A percentile compares a stretch with the other conserved stretches of the same genome.
Conservation (phyloP, 2,329 filamentous ascomycete species). For the Cordyceps tenuipes region DNA sequence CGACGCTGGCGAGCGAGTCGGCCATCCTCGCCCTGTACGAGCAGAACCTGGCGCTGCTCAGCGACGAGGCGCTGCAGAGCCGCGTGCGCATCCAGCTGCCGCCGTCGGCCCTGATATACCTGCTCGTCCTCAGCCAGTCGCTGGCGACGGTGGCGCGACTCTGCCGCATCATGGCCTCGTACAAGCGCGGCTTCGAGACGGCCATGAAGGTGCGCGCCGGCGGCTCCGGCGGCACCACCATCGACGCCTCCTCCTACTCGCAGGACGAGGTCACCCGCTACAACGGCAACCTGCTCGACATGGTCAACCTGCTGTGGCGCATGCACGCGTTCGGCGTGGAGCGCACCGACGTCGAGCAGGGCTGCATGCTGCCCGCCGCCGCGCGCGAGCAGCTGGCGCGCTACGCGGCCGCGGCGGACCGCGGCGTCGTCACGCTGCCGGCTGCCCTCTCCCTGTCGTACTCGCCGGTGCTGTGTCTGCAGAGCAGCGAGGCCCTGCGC, state of each 20-base stretch:
- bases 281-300: conserved; percentile 80
- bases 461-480: conserved; percentile 47
- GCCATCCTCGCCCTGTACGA: conserved; percentile 64
- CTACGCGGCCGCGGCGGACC: conserved; percentile 43
- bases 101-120: conserved; percentile 59
- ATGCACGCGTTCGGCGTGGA: conserved; percentile 58
- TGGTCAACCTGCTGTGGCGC: conserved; percentile 78
- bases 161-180: conserved; percentile 59
- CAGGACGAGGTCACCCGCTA: conserved; percentile 58
- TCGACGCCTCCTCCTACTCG: conserved; percentile 39
- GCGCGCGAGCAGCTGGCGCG: conserved; percentile 37
- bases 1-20: conserved; percentile 37
- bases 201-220: conserved; percentile 39
- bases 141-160: conserved; percentile 58
- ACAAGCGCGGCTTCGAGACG: conserved; percentile 66
- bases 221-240: conserved; percentile 19
- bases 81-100: conserved; percentile 61
- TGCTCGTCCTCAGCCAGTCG: conserved; percentile 58
- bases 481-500: conserved; percentile 47
- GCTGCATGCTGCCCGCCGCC: conserved; percentile 39
- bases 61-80: conserved; percentile 39
- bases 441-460: conserved; percentile 51
- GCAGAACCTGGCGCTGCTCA: conserved; percentile 47
- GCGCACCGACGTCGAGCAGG: conserved; percentile 57
- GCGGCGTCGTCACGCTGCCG: conserved; percentile 33